These are phyloP conservation scores for Alloteropsis semialata DNA, from an alignment of 176 grass and related monocot genomes.

Conservation along the genomic window DNA sequence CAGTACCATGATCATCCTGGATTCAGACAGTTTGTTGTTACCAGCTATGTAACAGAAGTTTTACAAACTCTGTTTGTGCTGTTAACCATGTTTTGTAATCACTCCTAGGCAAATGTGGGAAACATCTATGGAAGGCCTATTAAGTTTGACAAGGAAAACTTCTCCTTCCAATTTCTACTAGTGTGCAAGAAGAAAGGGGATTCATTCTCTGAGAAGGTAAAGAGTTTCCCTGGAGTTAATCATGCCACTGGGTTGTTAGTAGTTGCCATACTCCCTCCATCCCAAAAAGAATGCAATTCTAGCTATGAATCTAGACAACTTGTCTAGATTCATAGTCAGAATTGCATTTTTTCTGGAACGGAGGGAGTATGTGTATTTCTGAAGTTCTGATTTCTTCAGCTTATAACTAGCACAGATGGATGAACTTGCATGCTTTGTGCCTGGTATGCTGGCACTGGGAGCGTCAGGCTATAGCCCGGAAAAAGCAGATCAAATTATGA, in stretches of 20 bases:
- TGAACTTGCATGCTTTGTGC: conserved; percentile 98
- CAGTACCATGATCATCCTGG: conserved; percentile 4
- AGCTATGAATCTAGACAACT: no score
- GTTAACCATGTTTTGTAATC: background rate
- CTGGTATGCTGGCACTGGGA: conserved; percentile 96
- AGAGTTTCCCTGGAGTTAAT: background rate
- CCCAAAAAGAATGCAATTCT: no score
- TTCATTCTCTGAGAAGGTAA: conserved; percentile 86
- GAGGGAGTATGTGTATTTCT: background rate
- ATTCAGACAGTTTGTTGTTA: background rate
- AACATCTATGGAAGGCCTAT: conserved; percentile 97
- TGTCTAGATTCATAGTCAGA: no score
- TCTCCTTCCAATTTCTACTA: conserved; percentile 85
- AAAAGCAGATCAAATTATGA: conserved; percentile 84
- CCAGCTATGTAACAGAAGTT: background rate
- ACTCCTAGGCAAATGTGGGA: conserved; percentile 91
- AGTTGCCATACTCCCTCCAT: no score
- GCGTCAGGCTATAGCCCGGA: conserved; percentile 82
- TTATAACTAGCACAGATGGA: conserved; percentile 74
- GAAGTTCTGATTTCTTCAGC: conserved; percentile 32
- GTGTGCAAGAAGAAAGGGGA: conserved; percentile 89
- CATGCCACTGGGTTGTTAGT: background rate
- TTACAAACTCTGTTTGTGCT: background rate
- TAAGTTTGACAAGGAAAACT: conserved; percentile 81
- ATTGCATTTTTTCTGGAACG: no score